These are phyloP conservation scores for Aureobasidium subglaciale DNA, from an alignment of 2,329 filamentous ascomycete genomes.

Conservation along the genomic window DNA sequence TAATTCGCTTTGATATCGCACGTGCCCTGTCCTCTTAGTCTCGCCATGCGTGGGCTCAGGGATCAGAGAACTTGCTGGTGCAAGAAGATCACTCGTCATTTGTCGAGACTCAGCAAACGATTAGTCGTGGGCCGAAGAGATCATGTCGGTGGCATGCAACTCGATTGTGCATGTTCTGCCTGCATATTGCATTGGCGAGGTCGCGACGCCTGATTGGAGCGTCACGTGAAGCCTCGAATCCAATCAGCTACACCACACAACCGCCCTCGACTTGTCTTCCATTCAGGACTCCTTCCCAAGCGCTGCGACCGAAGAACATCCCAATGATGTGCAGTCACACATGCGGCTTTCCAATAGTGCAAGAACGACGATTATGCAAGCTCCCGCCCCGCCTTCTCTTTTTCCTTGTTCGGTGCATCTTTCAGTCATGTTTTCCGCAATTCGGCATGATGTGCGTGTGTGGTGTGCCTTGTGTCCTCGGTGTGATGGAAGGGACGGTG, in stretches of 20 bases:
- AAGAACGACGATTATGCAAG: conserved; percentile 13
- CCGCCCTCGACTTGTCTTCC: conserved; percentile 3
- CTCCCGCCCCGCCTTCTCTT: conserved; percentile 13
- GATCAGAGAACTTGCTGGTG: not conserved
- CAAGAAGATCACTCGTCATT: not conserved
- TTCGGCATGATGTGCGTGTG: conserved; percentile 1
- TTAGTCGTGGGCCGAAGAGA: not conserved
- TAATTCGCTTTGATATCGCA: not conserved
- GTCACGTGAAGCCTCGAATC: not conserved
- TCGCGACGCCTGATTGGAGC: conserved; percentile 8
- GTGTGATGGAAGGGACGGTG: not conserved
- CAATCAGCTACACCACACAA: conserved; percentile 12
- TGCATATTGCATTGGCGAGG: not conserved
- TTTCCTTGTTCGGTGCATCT: conserved; percentile 1
- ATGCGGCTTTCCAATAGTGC: conserved; percentile 19
- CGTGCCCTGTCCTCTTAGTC: not conserved
- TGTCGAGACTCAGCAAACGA: conserved; percentile 5
- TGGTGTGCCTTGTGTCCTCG: conserved; percentile 10
- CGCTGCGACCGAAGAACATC: conserved; percentile 1
- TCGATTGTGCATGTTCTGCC: conserved; percentile 12
- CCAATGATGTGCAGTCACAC: conserved; percentile 11
- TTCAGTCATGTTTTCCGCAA: not conserved
- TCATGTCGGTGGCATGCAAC: conserved; percentile 13
- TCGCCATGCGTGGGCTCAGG: not conserved
- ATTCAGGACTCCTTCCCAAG: not conserved